A percentile compares a stretch with the other conserved stretches of the same genome.
Conservation (phyloP, 768 basidiomycete species). For the Daedalea quercina region DNA sequence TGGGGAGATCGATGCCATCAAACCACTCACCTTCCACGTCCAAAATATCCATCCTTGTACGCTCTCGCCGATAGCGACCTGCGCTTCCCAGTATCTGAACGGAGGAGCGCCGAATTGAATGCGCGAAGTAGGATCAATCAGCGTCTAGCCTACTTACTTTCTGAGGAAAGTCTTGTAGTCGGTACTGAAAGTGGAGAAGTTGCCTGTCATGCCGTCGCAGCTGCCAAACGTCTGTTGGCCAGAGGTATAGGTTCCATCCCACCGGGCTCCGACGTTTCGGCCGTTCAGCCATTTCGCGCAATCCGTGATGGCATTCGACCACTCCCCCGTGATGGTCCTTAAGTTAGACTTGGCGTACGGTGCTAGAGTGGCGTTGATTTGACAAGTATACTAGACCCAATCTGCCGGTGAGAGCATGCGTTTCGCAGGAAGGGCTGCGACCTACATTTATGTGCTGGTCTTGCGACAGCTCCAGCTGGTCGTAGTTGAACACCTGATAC, state of each 20-base stretch:
- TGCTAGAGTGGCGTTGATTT: slow-evolving; percentile 36
- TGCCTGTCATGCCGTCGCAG: slow-evolving; percentile 59
- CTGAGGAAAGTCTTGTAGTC: slow-evolving; percentile 59
- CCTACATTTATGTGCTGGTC: slow-evolving; percentile 50
- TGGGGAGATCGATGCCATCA: not conserved
- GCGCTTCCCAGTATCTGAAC: slow-evolving; percentile 70
- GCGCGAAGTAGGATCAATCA: not conserved
- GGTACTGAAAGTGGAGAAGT: slow-evolving; percentile 46
- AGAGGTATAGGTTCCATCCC: slow-evolving; percentile 51
- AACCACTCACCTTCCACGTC: slow-evolving; percentile 63
- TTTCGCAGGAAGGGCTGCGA: not conserved
- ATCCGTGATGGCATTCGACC: slow-evolving; percentile 68
- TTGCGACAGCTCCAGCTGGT: slow-evolving; percentile 45
- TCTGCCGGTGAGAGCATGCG: not conserved
- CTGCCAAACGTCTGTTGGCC: slow-evolving; percentile 46
- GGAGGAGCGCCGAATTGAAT: slow-evolving; percentile 1
- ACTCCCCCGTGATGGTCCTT: slow-evolving; percentile 78
- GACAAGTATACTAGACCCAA: slow-evolving; percentile 46
- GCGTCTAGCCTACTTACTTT: slow-evolving; percentile 36
- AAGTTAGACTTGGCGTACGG: slow-evolving; percentile 46
- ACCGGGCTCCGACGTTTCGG: slow-evolving; percentile 59
- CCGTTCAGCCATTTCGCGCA: slow-evolving; percentile 81
- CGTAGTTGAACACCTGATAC: slow-evolving; percentile 66
- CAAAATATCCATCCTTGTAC: slow-evolving; percentile 71
- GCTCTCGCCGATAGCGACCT: slow-evolving; percentile 66